Evolutionary conservation across 495 filamentous ascomycete species (phyloP).

Genomic region (Podospora didyma): DNA sequence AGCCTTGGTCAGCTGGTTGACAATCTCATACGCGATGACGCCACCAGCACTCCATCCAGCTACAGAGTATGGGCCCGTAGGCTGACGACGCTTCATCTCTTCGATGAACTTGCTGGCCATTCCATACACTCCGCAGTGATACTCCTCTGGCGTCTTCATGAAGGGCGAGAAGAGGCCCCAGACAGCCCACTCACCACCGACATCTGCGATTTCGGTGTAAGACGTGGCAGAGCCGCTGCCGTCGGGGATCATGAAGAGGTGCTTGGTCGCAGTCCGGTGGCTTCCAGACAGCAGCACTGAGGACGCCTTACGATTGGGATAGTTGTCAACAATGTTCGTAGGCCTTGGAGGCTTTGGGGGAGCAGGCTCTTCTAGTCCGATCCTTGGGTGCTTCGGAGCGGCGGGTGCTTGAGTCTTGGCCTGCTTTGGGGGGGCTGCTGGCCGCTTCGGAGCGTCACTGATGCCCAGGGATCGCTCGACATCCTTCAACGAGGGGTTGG

Average conservation of each 20-base stretch:
- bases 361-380: constrained; percentile 28
- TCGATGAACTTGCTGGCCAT: constrained; percentile 53
- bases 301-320: constrained; percentile 62
- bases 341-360: constrained; percentile 33
- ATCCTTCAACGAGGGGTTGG: constrained; percentile 43
- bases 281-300: constrained; percentile 63
- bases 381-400: constrained; percentile 25
- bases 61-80: constrained; percentile 63
- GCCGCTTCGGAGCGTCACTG: constrained; percentile 32
- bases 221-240: constrained; percentile 67
- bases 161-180: constrained; percentile 66
- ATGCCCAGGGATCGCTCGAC: constrained; percentile 47
- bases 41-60: constrained; percentile 86
- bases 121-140: constrained; percentile 53
- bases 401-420: constrained; percentile 21
- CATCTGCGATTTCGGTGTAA: constrained; percentile 51
- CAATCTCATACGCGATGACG: constrained; percentile 82
- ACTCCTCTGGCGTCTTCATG: constrained; percentile 52
- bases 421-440: constrained; percentile 31
- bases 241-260: constrained; percentile 71
- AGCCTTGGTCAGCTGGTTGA: constrained; percentile 62
- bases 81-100: constrained; percentile 61
- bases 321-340: constrained; percentile 57
- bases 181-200: constrained; percentile 49
- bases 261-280: constrained; percentile 54